Percentiles rank a stretch among this genome's conserved stretches.
phyloP scores from a whole-genome alignment of 352 stramenopile genomes.

The Pythium sukuiense region DNA sequence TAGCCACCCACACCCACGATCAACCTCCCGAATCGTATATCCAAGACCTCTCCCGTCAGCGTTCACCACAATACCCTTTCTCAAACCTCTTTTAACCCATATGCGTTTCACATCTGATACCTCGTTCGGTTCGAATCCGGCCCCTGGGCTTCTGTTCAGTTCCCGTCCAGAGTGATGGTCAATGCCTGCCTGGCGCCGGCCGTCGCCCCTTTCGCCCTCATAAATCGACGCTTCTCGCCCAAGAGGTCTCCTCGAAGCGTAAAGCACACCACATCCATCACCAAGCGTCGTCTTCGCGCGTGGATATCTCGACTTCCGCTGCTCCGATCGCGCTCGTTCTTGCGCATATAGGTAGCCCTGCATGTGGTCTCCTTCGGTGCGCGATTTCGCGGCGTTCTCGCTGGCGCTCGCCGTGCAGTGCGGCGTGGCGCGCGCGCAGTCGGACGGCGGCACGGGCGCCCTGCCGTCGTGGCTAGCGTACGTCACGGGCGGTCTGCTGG shows the following conservation, averaged over 20 bases:
- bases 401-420: slow-evolving; percentile 38
- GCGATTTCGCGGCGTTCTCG: slow-evolving; percentile 26
- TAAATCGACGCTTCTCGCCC: slow-evolving; percentile 9
- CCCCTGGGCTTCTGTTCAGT: slow-evolving; percentile 26
- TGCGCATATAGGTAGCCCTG: neutral
- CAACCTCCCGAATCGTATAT: neutral
- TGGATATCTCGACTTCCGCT: slow-evolving; percentile 2
- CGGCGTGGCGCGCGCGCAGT: slow-evolving; percentile 21
- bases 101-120: slow-evolving; percentile 2
- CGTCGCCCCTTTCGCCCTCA: slow-evolving; percentile 20
- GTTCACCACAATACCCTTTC: neutral
- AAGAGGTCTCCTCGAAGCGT: neutral
- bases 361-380: slow-evolving; percentile 27
- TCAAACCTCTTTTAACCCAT: neutral
- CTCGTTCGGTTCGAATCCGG: slow-evolving; percentile 3
- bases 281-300: slow-evolving; percentile 1
- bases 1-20: neutral
- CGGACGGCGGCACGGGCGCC: slow-evolving; percentile 33
- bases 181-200: neutral
- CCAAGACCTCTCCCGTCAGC: neutral
- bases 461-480: slow-evolving; percentile 84
- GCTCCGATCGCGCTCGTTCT: slow-evolving; percentile 1
- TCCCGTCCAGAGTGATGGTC: slow-evolving; percentile 26
- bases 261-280: neutral
- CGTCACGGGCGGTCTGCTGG: slow-evolving; percentile 75